Evolutionary conservation across 129 eudicot species (phyloP).

Genomic region (Rutidosis leptorrhynchoides): DNA sequence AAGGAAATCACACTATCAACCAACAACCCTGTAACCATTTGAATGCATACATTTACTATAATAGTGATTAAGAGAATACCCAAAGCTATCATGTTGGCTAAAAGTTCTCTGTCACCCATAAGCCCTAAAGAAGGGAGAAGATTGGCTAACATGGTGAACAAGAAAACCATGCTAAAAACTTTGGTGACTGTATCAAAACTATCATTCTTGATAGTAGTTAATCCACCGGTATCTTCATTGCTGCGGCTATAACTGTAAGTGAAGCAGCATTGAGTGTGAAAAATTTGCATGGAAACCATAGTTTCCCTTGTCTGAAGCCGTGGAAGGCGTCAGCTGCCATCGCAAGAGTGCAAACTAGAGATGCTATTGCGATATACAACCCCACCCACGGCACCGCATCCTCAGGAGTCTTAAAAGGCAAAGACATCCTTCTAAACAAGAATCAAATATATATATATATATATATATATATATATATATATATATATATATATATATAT

Average conservation of each 20-base stretch:
- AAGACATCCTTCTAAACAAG: background rate
- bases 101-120: background rate
- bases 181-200: background rate
- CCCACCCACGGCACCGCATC: background rate
- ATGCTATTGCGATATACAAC: background rate
- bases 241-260: background rate
- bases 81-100: background rate
- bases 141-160: background rate
- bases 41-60: background rate
- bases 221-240: background rate
- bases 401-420: background rate
- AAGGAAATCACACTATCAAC: fast-evolving
- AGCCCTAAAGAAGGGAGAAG: background rate
- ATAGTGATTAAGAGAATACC: background rate
- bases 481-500: too few relatives aligned
- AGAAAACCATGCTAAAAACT: background rate
- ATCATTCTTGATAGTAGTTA: background rate
- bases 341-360: background rate
- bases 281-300: background rate
- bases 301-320: background rate
- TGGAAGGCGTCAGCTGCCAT: constrained; percentile 1
- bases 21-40: background rate
- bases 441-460: too few relatives aligned
- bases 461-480: too few relatives aligned
- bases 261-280: background rate